Conservation (phyloP, 768 basidiomycete species). For the Lactarius akahatsu region DNA sequence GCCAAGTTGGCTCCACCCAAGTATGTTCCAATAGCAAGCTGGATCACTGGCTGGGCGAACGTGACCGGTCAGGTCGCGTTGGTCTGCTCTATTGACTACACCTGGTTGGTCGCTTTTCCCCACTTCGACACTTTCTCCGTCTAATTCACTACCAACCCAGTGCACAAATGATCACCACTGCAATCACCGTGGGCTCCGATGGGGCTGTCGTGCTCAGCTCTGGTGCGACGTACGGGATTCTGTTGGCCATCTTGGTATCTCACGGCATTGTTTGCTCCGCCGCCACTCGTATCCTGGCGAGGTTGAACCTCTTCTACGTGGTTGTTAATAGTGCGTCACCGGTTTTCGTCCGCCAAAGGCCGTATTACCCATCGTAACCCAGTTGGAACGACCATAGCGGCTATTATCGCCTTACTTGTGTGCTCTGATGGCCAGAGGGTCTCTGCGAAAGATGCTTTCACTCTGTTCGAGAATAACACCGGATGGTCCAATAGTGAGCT, state of each 20-base stretch:
- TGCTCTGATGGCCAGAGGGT: constrained; percentile 52
- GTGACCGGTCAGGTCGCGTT: constrained; percentile 68
- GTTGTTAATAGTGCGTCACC: constrained; percentile 53
- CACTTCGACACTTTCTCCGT: constrained; percentile 4
- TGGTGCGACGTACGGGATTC: constrained; percentile 67
- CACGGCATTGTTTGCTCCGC: constrained; percentile 73
- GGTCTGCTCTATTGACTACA: constrained; percentile 74
- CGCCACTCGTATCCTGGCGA: constrained; percentile 60
- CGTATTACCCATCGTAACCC: neutral
- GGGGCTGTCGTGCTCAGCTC: constrained; percentile 50
- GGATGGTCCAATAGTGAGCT: constrained; percentile 62
- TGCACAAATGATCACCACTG: constrained; percentile 76
- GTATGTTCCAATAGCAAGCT: constrained; percentile 61
- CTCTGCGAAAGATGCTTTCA: constrained; percentile 68
- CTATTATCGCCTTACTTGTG: constrained; percentile 59
- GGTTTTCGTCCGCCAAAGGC: constrained; percentile 2
- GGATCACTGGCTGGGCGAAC: constrained; percentile 73
- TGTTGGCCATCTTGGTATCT: constrained; percentile 60
- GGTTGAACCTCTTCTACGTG: constrained; percentile 70
- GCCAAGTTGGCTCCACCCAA: constrained; percentile 66
- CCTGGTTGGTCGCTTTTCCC: constrained; percentile 43
- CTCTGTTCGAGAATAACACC: constrained; percentile 66
- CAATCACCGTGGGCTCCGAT: constrained; percentile 59
- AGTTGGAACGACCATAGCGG: constrained; percentile 67
- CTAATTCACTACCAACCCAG: constrained; percentile 33